Evolutionary conservation across 768 basidiomycete species (phyloP), one percentile per base, ranked within the genome.

Genomic region (Dacryopinax primogenitus): DNA sequence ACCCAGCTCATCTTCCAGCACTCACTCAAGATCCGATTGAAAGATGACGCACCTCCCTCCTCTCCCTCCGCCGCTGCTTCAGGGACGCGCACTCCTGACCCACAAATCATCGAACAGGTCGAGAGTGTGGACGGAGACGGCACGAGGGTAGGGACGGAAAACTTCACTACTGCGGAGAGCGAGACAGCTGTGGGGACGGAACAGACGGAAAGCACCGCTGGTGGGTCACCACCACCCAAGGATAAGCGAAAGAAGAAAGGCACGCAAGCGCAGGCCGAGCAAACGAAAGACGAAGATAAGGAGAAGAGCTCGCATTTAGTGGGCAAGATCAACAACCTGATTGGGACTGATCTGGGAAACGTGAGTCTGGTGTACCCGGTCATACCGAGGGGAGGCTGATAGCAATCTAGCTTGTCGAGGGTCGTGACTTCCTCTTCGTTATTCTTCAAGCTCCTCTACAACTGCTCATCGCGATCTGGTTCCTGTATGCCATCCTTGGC

Each of bases 1-100:
- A 81, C 81, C 33, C 81, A 82, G 69, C 76, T 92, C 7, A 85
- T 93, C 72, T 94, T 93, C 76, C 88, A 89, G 44, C 90, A 92
- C 70, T 87, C 91, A n/a, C 78, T 91, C 6, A 80, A 84, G 34
- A 82, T 88, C 47, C 80, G 86, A 33, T 77, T 86, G 74, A 82
- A 81, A 64, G 79, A 83, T 21, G 81, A 80, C 41, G 18, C 41
- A 4, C 41, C 41, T 18, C 23, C 41, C 41, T 18, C 18, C 41
- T 6, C 41, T 4, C 23, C 41, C 7, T 44, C 41, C 41, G 18
- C 41, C 41, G 18, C 18, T 15, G 41, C 18, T 4, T 18, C 41
- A 4, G 23, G 18, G 6, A 23, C 41, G 41, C 41, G 23, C 7
- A 44, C 41, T 3, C 41, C 41, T 18, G 41, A 44, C 23, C 41